Evolutionary conservation across 257 asterid species (phyloP).

Genomic region (Jacaranda mimosifolia): DNA sequence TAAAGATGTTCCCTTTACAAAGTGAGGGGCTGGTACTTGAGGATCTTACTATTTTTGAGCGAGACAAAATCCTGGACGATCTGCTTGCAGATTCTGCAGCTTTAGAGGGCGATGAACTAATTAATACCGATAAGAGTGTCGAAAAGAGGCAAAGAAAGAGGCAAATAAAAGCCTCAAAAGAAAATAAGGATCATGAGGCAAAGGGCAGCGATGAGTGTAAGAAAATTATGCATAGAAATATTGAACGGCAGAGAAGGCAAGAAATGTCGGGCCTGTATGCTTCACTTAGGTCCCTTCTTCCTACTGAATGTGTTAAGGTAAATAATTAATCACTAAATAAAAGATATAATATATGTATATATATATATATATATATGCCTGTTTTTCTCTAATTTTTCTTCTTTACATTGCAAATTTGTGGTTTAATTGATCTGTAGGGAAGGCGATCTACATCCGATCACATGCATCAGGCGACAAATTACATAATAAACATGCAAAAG

Average conservation of each 20-base stretch:
- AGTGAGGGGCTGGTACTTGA: constrained; percentile 20
- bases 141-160: constrained; percentile 28
- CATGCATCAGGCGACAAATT: constrained; percentile 49
- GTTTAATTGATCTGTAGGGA: constrained; percentile 43
- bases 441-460: constrained; percentile 57
- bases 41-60: constrained; percentile 12
- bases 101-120: not conserved
- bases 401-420: not conserved
- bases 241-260: constrained; percentile 67
- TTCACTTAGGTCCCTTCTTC: constrained; percentile 63
- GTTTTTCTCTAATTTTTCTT: not conserved
- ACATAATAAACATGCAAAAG: constrained; percentile 50
- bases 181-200: not conserved
- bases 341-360: not conserved
- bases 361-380: not conserved
- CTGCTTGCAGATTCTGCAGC: constrained; percentile 24
- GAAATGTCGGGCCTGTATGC: constrained; percentile 60
- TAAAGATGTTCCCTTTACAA: constrained; percentile 31
- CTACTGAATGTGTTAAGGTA: constrained; percentile 64
- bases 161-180: not conserved
- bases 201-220: constrained; percentile 6
- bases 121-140: not conserved
- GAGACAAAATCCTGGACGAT: constrained; percentile 35
- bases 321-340: no score
- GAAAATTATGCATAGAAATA: constrained; percentile 52